Evolutionary conservation across 208 protist genomes (phyloP).

Genomic region (Acanthamoeba royreba): DNA sequence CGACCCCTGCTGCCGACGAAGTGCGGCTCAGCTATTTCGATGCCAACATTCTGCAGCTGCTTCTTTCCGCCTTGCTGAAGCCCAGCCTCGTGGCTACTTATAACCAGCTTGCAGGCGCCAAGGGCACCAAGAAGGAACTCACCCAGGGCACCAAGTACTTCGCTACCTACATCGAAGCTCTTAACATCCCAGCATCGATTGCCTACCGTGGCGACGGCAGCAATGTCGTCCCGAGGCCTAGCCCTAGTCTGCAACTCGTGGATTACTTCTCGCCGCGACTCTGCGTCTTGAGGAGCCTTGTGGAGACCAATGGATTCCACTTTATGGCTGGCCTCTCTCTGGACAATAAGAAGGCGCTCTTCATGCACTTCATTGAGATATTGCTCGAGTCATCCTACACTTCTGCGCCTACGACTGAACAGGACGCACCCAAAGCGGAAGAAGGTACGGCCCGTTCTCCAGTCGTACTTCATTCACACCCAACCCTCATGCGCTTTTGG

Average conservation of each 20-base stretch:
- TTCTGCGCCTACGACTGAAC: not conserved
- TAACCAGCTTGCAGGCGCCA: not conserved
- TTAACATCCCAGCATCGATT: not conserved
- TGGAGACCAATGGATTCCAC: not conserved
- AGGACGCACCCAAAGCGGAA: not conserved
- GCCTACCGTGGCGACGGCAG: not conserved
- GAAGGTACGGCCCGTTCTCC: not conserved
- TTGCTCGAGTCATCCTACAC: not conserved
- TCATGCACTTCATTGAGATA: conserved; percentile 33
- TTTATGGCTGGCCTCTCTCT: conserved; percentile 32
- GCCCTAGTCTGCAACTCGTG: not conserved
- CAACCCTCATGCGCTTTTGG: not conserved
- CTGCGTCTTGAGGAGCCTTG: not conserved
- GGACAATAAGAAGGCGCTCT: not conserved
- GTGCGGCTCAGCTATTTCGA: conserved; percentile 2
- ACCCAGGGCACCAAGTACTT: not conserved
- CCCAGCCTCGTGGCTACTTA: not conserved
- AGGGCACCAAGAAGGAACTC: not conserved
- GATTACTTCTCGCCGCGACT: not conserved
- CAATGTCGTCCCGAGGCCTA: not conserved
- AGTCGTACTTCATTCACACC: not conserved
- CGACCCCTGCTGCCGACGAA: not conserved
- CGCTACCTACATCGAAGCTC: not conserved
- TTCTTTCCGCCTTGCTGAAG: not conserved
- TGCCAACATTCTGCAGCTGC: not conserved